phyloP scores from a whole-genome alignment of 306 rosid genomes.

The Glycine tomentella region DNA sequence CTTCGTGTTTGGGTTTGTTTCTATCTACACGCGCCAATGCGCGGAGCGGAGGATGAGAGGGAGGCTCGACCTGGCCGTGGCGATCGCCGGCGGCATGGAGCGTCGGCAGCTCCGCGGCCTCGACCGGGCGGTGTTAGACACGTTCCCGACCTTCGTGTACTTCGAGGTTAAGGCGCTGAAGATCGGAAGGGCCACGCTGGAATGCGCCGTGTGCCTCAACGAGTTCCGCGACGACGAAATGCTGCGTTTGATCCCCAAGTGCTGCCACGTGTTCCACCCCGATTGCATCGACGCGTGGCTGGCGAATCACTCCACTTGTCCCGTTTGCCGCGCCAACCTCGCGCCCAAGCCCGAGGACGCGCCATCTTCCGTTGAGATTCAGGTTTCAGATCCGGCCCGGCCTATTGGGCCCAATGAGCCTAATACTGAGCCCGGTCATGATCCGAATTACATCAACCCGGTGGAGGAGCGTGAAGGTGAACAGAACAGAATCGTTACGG shows the following conservation, averaged over 20 bases:
- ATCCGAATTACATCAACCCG: neutral
- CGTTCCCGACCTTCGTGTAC: constrained; percentile 76
- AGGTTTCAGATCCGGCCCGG: constrained; percentile 2
- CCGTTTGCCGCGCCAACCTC: constrained; percentile 80
- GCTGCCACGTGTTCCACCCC: constrained; percentile 82
- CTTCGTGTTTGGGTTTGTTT: constrained; percentile 68
- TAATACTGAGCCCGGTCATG: neutral
- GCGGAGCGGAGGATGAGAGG: constrained; percentile 50
- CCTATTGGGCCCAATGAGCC: neutral
- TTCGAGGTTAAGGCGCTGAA: constrained; percentile 69
- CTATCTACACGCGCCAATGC: constrained; percentile 85
- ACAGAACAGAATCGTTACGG: neutral
- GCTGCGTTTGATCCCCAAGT: constrained; percentile 81
- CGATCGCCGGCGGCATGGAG: neutral
- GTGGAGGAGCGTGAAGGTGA: neutral
- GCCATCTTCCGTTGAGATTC: neutral
- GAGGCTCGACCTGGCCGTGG: constrained; percentile 27
- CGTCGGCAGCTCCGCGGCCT: constrained; percentile 55
- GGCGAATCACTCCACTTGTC: constrained; percentile 72
- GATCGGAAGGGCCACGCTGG: constrained; percentile 64
- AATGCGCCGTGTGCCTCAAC: constrained; percentile 83
- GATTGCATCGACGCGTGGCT: constrained; percentile 80
- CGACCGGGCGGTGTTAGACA: constrained; percentile 53
- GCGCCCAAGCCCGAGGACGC: constrained; percentile 57
- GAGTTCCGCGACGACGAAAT: constrained; percentile 74